Percentiles rank a stretch among this genome's conserved stretches.
Conservation (phyloP, 2,329 filamentous ascomycete genomes). For the Calonectria pauciramosa region DNA sequence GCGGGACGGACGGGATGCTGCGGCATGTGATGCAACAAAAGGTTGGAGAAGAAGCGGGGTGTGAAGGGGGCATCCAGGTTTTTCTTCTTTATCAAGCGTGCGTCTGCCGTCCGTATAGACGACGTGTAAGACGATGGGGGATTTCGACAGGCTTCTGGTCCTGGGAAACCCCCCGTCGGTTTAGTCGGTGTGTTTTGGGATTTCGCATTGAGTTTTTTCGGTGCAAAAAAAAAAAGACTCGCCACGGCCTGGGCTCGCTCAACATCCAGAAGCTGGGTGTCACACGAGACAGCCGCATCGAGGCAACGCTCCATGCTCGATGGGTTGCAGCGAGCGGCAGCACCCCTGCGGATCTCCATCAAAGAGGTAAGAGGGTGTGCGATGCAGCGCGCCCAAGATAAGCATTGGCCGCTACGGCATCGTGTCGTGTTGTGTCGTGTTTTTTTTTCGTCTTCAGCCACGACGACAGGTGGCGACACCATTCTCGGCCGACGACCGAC, state of each 20-base stretch:
- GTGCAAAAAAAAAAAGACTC: background rate
- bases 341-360: conserved; percentile 13
- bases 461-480: background rate
- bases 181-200: conserved; percentile 27
- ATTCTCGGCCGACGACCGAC: conserved; percentile 16
- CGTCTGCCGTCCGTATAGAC: background rate
- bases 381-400: conserved; percentile 11
- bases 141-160: background rate
- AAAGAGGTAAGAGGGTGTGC: conserved; percentile 26
- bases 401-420: background rate
- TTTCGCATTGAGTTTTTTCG: conserved; percentile 13
- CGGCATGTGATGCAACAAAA: conserved; percentile 4
- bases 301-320: conserved; percentile 12
- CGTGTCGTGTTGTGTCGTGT: background rate
- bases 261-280: conserved; percentile 12
- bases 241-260: background rate
- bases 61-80: background rate
- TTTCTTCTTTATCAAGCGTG: background rate
- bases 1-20: conserved; percentile 15
- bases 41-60: conserved; percentile 8
- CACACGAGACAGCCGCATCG: conserved; percentile 21
- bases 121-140: conserved; percentile 12
- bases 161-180: conserved; percentile 9
- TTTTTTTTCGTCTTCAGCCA: background rate
- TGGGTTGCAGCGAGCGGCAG: conserved; percentile 15